Evolutionary conservation across 805 yeast genomes (phyloP), one percentile per base, ranked within the genome.

Genomic region (Spathaspora gorwiae): DNA sequence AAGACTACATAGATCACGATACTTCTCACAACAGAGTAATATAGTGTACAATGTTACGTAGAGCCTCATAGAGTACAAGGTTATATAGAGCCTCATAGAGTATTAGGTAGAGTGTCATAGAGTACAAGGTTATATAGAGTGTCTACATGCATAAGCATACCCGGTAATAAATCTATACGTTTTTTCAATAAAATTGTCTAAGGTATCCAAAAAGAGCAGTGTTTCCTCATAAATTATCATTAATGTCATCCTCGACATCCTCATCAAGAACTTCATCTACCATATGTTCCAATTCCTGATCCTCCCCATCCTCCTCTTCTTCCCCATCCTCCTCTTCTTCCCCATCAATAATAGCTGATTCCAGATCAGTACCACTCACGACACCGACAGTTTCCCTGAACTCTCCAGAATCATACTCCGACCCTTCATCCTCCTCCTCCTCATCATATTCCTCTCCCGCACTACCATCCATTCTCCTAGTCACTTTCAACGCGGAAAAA

Each of bases 401-500:
- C 32, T 34, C 40, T 6, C 31, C 30, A 15, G 10, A 39, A 32
- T 45, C 48, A 35, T 42, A 41, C 34, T 47, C 51, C 24, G 24
- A 14, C 24, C 24, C 8, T n/a, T 15, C 7, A 36, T 41, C 29
- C 24, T 19, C 37, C n/a, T 40, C 41, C 12, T 46, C 45, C 13
- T 49, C 50, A 10, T 44, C 45, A 38, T 42, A 39, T 32, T 42
- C 42, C 9, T 40, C 44, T 5, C 36, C 13, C 14, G 40, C 44
- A 19, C 40, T 26, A 13, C 32, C 9, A 9, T 19, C 24, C 24
- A 19, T 19, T 19, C 24, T 46, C 40, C 26, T 38, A 39, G 29
- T 39, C 46, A 35, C 39, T 30, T 26, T 42, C 39, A 42, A 44
- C 51, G 62, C 27, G 59, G 48, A 5, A 37, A 41, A 31, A 62